These are phyloP conservation scores for Auriscalpium orientale DNA, from an alignment of 768 basidiomycete species.

Conservation along the genomic window DNA sequence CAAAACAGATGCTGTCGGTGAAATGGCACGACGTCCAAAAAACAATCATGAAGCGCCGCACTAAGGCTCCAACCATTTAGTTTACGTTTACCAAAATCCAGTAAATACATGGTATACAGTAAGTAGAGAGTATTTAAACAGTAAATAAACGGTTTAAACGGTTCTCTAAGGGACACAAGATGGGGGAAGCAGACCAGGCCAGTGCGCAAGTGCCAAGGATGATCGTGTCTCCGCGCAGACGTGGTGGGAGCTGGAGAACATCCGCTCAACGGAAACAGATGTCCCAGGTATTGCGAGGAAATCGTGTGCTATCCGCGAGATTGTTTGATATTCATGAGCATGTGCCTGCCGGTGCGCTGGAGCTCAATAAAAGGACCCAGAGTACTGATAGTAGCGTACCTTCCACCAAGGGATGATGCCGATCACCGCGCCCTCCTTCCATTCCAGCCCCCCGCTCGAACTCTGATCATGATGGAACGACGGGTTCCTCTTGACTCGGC, in stretches of 20 bases:
- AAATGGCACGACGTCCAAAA: background rate
- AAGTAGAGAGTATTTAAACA: background rate
- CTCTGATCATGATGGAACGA: background rate
- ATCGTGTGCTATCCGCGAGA: slow-evolving; percentile 25
- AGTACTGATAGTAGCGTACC: background rate
- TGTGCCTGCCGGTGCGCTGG: too few relatives aligned
- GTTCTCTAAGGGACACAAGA: background rate
- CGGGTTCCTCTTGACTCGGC: background rate
- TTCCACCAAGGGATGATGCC: background rate
- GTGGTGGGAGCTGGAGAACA: slow-evolving; percentile 26
- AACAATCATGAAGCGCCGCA: background rate
- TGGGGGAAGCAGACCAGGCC: background rate
- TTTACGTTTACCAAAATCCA: background rate
- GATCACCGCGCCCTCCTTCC: background rate
- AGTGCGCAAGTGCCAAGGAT: slow-evolving; percentile 3
- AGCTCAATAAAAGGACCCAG: too few relatives aligned
- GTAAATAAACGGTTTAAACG: background rate
- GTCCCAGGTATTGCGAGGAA: slow-evolving; percentile 28
- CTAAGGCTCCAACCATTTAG: background rate
- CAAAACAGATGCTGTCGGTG: background rate
- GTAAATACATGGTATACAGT: background rate
- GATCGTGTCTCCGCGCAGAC: slow-evolving; percentile 22
- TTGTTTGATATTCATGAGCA: slow-evolving; percentile 19
- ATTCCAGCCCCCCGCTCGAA: background rate
- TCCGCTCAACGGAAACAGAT: slow-evolving; percentile 26